Evolutionary conservation across 1,284 basidiomycete genomes (phyloP).

Genomic region (Tylopilus orsonianus): DNA sequence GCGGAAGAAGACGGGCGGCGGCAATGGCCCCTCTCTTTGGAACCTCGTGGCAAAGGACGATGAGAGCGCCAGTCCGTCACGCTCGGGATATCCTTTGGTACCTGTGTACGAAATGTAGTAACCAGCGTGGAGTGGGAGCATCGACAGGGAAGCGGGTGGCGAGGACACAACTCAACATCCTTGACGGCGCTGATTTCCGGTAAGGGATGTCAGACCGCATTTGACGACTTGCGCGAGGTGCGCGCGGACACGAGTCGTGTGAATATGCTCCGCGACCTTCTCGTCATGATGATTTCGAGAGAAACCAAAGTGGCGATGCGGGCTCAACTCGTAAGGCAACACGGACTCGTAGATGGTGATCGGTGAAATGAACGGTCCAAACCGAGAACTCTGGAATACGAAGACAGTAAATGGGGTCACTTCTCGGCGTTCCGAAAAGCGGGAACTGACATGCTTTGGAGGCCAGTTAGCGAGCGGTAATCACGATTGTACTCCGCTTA

Average conservation of each 20-base stretch:
- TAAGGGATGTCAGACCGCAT: background rate
- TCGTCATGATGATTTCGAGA: slow-evolving; percentile 14
- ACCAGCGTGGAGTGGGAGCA: background rate
- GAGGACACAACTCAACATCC: background rate
- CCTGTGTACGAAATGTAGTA: background rate
- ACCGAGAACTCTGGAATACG: slow-evolving; percentile 21
- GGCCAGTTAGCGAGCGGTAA: slow-evolving; percentile 27
- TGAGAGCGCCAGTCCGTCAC: slow-evolving; percentile 14
- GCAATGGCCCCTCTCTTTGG: background rate
- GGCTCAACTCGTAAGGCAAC: slow-evolving; percentile 13
- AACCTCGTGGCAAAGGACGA: slow-evolving; percentile 4
- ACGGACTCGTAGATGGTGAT: slow-evolving; percentile 21
- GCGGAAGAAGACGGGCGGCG: slow-evolving; percentile 8
- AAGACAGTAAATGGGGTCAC: slow-evolving; percentile 3
- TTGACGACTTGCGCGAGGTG: slow-evolving; percentile 1
- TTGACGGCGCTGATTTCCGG: background rate
- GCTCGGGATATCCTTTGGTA: slow-evolving; percentile 1
- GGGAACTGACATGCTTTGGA: slow-evolving; percentile 25
- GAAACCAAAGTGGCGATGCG: slow-evolving; percentile 8
- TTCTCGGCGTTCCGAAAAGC: slow-evolving; percentile 15
- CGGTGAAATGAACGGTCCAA: slow-evolving; percentile 27
- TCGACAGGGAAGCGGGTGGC: background rate
- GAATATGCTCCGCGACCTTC: slow-evolving; percentile 5
- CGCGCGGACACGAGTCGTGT: slow-evolving; percentile 8
- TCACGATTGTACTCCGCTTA: slow-evolving; percentile 24